Evolutionary conservation across 2,329 filamentous ascomycete genomes (phyloP), one percentile per base, ranked within the genome.

Genomic region (Monosporascus sp.): DNA sequence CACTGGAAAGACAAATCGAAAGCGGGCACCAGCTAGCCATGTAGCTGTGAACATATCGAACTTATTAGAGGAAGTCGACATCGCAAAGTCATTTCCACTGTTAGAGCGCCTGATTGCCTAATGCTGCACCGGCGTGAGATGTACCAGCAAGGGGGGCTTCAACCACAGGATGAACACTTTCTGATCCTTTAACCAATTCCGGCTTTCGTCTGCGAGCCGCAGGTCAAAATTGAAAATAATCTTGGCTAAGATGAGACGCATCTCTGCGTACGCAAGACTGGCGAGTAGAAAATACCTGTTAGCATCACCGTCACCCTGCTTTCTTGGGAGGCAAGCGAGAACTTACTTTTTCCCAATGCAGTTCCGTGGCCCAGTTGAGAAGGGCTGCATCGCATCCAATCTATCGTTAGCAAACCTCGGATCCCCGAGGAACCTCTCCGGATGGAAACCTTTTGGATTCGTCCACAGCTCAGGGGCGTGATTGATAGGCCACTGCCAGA

Each of bases 341-440:
- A 46, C 43, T 31, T 27, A 46, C 43, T 65, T 65, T 38, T 58
- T 58, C 11, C 63, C 63, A 8, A 65, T 53, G 39, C 63, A 65
- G 39, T 54, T 57, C 3, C 63, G 52, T 1, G 61, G 52, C 0
- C 63, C 63, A 6, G 49, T 47, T 2, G 52, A 57, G 49, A 65
- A 65, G 0, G 63, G 62, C 47, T 61, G 60, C 43, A 57, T 60
- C 6, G 63, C 59, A 25, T 55, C 55, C 49, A 58, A 51, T 7
- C 56, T 41, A 44, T 65, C 43, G 43, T 22, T 27, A 7, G 43
- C 24, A 24, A 25, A 46, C 14, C 11, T 46, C 3, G 22, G 43
- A 24, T 46, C 43, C 11, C 47, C 56, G 7, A 61, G 17, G 54
- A 60, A 66, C 17, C 64, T 47, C 41, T 66, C 63, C 0, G 63